Base-by-base conservation (phyloP, 1,284 basidiomycete genomes). In the Ceratobasidium sp. region DNA sequence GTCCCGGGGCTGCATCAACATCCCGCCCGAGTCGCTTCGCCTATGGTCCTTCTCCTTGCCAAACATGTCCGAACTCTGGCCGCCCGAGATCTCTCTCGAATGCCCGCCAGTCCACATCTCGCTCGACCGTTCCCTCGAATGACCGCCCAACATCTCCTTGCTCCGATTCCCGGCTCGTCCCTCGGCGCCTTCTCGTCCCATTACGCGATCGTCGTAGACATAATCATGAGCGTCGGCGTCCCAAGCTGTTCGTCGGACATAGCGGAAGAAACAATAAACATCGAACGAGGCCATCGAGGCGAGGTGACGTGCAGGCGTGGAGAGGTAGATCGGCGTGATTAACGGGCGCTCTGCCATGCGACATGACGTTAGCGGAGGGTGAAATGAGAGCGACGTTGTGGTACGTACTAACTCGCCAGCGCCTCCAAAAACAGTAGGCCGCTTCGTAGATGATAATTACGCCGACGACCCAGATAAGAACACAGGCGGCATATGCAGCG, bases 391-490 rank as follows among this genome's bases (percentile, higher is more conserved):
- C 6, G 63, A 44, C 20, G 18, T 1, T 33, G 15, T 2, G 63
- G 39, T n/a, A 94, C 94, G 89, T 83, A 95, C 94, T 93, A 82
- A 92, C 88, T 81, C 94, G 89, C 95, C 95, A 96, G 79, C 93
- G 87, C 78, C 95, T 87, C 81, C 89, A 89, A 84, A 95, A 96
- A 63, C 92, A 94, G 84, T 92, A 96, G 49, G 94, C 86, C 63
- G 95, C 84, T 81, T 96, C 94, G 85, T 95, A 96, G 39, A 94
- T 84, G 80, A 96, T 83, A 83, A 93, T 90, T n/a, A 96, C 90
- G n/a, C 90, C 88, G 75, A 93, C 84, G 51, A 95, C 88, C 89
- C 94, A 95, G 60, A 90, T 87, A 70, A 89, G 84, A 91, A 93
- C 95, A 84, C 92, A 94, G 13, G 92, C 90, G 51, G 92, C 88